These are phyloP conservation scores for Pseudozyma tsukubaensis DNA, from an alignment of 1,284 basidiomycete species.

Conservation along the genomic window DNA sequence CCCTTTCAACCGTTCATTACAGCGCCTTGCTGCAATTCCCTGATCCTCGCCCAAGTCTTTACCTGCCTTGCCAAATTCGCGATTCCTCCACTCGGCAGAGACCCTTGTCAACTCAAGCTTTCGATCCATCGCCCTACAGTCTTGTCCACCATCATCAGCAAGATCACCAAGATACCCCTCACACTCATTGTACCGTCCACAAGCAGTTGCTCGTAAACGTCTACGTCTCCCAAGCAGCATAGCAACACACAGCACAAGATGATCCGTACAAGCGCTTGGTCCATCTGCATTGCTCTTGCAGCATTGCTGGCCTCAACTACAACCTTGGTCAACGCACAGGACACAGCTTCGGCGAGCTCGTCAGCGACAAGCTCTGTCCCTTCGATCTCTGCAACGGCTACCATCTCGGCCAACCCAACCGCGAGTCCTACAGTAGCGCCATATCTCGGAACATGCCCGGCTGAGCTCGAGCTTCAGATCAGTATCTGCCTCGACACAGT, in stretches of 20 bases:
- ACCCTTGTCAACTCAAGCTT: no score
- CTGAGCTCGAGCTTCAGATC: constrained; percentile 28
- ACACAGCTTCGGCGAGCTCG: constrained; percentile 7
- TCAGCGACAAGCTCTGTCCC: constrained; percentile 2
- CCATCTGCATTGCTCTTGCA: constrained; percentile 4
- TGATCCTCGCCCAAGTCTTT: no score
- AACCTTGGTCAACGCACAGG: constrained; percentile 7
- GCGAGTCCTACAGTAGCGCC: constrained; percentile 14
- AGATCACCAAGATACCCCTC: no score
- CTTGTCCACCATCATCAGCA: no score
- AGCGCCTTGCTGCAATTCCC: no score
- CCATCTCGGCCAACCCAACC: constrained; percentile 8
- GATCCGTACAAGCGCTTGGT: constrained; percentile 11
- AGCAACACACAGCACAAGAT: constrained; percentile 2
- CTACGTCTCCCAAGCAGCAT: no score
- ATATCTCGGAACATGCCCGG: constrained; percentile 19
- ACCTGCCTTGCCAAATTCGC: no score
- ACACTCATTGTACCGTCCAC: no score
- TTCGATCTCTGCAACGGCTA: constrained; percentile 8
- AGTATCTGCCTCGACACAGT: constrained; percentile 23
- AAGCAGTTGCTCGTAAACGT: no score
- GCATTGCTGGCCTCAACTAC: constrained; percentile 5
- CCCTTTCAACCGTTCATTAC: no score
- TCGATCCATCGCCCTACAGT: no score
- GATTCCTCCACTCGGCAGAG: no score